These are phyloP conservation scores for Xeromyces bisporus DNA, from an alignment of 495 filamentous ascomycete species.

Conservation along the genomic window DNA sequence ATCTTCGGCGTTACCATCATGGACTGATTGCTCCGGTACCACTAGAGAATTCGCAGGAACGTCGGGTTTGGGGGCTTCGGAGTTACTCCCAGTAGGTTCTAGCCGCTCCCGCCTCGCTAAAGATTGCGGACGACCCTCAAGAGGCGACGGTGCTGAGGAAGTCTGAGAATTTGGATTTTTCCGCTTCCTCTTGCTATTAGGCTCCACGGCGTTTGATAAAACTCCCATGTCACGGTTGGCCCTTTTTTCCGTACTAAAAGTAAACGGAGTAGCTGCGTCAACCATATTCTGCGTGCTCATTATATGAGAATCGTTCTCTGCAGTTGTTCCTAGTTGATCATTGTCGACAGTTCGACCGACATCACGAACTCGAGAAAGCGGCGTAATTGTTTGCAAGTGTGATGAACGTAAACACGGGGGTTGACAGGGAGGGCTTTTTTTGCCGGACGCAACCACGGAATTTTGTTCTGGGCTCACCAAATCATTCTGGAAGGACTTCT, in stretches of 20 bases:
- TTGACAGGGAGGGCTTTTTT: constrained; percentile 5
- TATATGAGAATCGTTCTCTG: constrained; percentile 10
- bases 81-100: neutral
- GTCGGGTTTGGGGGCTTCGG: too few species aligned
- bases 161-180: constrained; percentile 4
- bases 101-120: too few species aligned
- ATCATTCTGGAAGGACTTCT: constrained; percentile 31
- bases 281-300: constrained; percentile 36
- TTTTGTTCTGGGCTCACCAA: constrained; percentile 17
- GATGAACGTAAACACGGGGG: constrained; percentile 5
- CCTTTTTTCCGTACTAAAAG: constrained; percentile 28
- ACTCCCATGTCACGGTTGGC: constrained; percentile 4
- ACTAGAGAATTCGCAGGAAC: neutral
- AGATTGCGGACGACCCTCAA: neutral
- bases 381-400: constrained; percentile 17
- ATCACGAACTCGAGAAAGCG: constrained; percentile 16
- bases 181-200: constrained; percentile 5
- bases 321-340: constrained; percentile 1
- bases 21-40: neutral
- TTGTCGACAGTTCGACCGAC: too few species aligned
- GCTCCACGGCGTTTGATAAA: constrained; percentile 1
- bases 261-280: constrained; percentile 32
- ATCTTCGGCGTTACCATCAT: neutral
- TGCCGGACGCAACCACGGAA: constrained; percentile 4
- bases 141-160: neutral